Evolutionary conservation across 805 yeast genomes (phyloP).

Genomic region (Yamadazyma akitaensis): DNA sequence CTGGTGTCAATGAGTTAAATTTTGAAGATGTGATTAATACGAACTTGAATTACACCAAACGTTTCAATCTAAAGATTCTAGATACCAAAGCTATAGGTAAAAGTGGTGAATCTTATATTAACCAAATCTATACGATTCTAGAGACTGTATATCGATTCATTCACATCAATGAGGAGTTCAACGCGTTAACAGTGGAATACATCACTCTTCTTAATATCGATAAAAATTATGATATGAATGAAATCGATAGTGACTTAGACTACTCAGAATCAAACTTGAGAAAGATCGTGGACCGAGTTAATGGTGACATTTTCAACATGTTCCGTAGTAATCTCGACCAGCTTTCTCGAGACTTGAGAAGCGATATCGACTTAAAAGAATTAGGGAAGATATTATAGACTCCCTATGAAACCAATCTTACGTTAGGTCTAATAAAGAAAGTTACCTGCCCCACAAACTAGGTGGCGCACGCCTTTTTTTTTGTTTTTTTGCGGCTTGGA

Average conservation of each 20-base stretch:
- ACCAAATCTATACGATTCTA: constrained; percentile 30
- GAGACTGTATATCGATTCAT: constrained; percentile 32
- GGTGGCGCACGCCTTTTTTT: constrained; percentile 2
- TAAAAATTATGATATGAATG: constrained; percentile 15
- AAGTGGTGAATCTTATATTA: constrained; percentile 27
- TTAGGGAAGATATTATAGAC: constrained; percentile 22
- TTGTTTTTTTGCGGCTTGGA: too few species aligned
- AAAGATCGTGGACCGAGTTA: constrained; percentile 39
- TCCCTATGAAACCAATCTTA: neutral
- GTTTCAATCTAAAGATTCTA: constrained; percentile 30
- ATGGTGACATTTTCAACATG: constrained; percentile 34
- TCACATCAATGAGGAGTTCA: constrained; percentile 34
- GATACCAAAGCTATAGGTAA: constrained; percentile 30
- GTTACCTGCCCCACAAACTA: constrained; percentile 14
- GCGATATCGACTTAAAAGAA: constrained; percentile 48
- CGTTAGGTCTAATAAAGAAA: neutral
- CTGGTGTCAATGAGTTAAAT: constrained; percentile 7
- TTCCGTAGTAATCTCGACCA: constrained; percentile 41
- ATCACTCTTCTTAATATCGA: constrained; percentile 27
- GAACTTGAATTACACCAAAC: constrained; percentile 29
- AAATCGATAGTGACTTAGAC: constrained; percentile 28
- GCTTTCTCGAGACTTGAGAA: constrained; percentile 51
- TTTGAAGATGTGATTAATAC: constrained; percentile 47
- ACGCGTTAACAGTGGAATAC: constrained; percentile 25
- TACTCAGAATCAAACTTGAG: constrained; percentile 26